These are phyloP conservation scores for Pleurotus giganteus DNA, from an alignment of 768 basidiomycete species.

Conservation along the genomic window DNA sequence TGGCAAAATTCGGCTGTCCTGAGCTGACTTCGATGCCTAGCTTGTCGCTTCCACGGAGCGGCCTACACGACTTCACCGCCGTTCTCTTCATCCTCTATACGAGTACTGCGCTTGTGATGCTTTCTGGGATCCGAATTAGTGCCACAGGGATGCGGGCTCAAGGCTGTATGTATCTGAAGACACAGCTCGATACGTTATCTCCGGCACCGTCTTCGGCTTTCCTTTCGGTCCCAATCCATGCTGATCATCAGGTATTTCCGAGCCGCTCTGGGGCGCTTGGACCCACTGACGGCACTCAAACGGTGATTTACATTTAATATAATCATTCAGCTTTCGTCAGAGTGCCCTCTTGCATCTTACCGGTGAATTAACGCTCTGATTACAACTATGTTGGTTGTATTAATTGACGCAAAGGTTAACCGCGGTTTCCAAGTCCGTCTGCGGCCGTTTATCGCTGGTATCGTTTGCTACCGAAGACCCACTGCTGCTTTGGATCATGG, in stretches of 20 bases:
- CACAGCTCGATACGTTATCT: constrained; percentile 2
- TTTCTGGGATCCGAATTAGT: too few species aligned
- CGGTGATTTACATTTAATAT: background rate
- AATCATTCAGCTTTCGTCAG: too few species aligned
- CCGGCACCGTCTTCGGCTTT: constrained; percentile 2
- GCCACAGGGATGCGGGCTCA: too few species aligned
- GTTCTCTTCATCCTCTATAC: too few species aligned
- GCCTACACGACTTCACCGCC: too few species aligned
- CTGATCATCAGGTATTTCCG: constrained; percentile 1
- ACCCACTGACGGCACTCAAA: constrained; percentile 10
- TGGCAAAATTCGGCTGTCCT: background rate
- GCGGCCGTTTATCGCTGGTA: too few species aligned
- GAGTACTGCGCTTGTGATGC: too few species aligned
- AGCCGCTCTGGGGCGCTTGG: background rate
- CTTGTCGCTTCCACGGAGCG: constrained; percentile 1
- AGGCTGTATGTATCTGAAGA: background rate
- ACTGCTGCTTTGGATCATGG: background rate
- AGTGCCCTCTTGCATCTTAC: background rate
- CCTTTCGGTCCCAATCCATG: background rate
- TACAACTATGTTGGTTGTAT: too few species aligned
- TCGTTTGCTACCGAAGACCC: too few species aligned
- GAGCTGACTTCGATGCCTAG: background rate
- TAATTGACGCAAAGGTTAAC: too few species aligned
- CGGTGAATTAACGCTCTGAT: too few species aligned
- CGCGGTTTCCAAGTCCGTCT: too few species aligned